Conservation (phyloP, 352 stramenopile species). For the Globisporangium emineosum region DNA sequence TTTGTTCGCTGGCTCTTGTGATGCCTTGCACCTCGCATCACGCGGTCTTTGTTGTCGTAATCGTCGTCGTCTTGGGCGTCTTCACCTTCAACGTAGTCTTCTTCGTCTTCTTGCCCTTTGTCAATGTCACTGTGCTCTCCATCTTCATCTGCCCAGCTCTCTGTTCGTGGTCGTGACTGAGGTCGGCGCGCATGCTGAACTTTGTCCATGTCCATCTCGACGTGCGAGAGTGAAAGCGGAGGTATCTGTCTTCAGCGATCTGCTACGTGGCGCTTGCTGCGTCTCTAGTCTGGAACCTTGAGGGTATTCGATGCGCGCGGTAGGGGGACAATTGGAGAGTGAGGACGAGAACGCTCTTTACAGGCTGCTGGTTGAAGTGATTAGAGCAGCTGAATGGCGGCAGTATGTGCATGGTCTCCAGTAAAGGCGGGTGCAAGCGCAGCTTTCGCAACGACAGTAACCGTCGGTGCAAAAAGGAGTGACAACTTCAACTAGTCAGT, state of each 20-base stretch:
- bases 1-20: neutral
- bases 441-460: neutral
- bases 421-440: neutral
- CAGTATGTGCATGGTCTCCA: neutral
- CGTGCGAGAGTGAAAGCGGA: neutral
- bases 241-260: neutral
- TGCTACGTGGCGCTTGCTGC: neutral
- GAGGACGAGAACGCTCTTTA: neutral
- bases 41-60: neutral
- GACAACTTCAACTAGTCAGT: slow-evolving; percentile 2
- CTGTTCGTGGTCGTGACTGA: neutral
- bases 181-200: neutral
- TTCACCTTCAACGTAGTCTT: neutral
- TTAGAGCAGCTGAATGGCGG: neutral
- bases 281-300: neutral
- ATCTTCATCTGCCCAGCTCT: neutral
- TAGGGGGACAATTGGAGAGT: slow-evolving; percentile 11
- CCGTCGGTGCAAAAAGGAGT: neutral
- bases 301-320: neutral
- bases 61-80: neutral
- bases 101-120: neutral
- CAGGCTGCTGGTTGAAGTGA: slow-evolving; percentile 2
- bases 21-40: neutral
- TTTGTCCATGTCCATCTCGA: neutral
- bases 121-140: neutral